Conservation (phyloP, 2,329 filamentous ascomycete genomes). For the Dothistroma pini region DNA sequence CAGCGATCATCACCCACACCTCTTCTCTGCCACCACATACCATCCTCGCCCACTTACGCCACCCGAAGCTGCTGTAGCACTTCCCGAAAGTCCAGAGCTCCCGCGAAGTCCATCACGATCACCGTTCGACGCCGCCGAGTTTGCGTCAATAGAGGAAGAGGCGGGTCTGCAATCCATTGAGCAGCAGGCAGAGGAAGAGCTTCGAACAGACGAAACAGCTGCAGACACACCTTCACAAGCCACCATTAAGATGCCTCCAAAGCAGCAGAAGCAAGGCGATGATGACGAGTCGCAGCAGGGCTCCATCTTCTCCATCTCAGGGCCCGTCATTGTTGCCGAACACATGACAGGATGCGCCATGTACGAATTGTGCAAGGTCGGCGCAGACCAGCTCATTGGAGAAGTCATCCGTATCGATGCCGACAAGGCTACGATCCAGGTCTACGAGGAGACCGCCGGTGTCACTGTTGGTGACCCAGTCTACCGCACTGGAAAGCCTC, state of each 20-base stretch:
- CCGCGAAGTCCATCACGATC: conserved; percentile 7
- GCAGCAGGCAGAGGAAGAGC: conserved; percentile 16
- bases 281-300: conserved; percentile 57
- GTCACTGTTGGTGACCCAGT: conserved; percentile 96
- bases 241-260: conserved; percentile 22
- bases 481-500: conserved; percentile 81
- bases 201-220: conserved; percentile 6
- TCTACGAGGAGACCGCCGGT: conserved; percentile 98
- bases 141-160: conserved; percentile 12
- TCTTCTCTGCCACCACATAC: conserved; percentile 9
- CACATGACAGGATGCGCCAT: conserved; percentile 99
- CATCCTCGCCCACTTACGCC: conserved; percentile 13
- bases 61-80: conserved; percentile 18
- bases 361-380: conserved; percentile 97
- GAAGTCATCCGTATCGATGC: conserved; percentile 97
- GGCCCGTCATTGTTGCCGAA: conserved; percentile 93
- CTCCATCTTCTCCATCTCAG: conserved; percentile 68
- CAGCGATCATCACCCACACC: background rate
- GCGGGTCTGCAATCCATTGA: conserved; percentile 10
- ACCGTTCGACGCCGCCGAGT: conserved; percentile 8
- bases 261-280: conserved; percentile 38
- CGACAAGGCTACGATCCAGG: conserved; percentile 96
- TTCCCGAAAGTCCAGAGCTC: conserved; percentile 19
- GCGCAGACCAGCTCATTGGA: conserved; percentile 85
- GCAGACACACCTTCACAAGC: conserved; percentile 13